phyloP scores from a whole-genome alignment of 805 yeast genomes.

The Starmerella powellii region DNA sequence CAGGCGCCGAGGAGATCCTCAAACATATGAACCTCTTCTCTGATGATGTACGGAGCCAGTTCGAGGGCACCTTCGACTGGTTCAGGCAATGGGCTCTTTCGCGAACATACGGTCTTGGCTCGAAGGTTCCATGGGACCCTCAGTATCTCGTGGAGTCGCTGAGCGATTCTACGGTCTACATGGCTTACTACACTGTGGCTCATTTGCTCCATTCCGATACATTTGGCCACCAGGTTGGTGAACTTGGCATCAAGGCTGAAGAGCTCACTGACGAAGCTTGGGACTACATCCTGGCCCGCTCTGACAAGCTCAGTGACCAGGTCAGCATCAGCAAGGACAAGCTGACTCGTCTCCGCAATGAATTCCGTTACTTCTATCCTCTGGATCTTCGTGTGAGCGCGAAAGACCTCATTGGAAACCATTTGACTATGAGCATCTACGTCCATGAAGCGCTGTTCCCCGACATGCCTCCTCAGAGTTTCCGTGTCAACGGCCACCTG shows the following conservation, averaged over 20 bases:
- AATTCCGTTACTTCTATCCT: slow-evolving; percentile 94
- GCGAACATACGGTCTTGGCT: slow-evolving; percentile 91
- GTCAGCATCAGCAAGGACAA: slow-evolving; percentile 51
- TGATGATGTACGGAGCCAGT: slow-evolving; percentile 77
- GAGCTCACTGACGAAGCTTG: slow-evolving; percentile 88
- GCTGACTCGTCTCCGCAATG: slow-evolving; percentile 69
- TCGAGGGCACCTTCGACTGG: slow-evolving; percentile 92
- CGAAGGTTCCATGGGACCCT: slow-evolving; percentile 93
- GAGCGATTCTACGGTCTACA: slow-evolving; percentile 91
- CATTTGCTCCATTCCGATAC: slow-evolving; percentile 78
- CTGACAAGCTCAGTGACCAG: slow-evolving; percentile 41
- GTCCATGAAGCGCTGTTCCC: slow-evolving; percentile 89
- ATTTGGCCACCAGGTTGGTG: slow-evolving; percentile 67
- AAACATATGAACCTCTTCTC: slow-evolving; percentile 63
- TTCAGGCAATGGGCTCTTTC: slow-evolving; percentile 97
- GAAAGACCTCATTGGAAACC: slow-evolving; percentile 94
- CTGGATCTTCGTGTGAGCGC: slow-evolving; percentile 86
- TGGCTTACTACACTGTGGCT: slow-evolving; percentile 83
- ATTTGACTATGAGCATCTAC: slow-evolving; percentile 89
- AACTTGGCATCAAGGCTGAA: slow-evolving; percentile 60
- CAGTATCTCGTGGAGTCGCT: slow-evolving; percentile 85
- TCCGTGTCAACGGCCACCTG: slow-evolving; percentile 91
- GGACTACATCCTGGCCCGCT: slow-evolving; percentile 74
- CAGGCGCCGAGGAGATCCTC: slow-evolving; percentile 67
- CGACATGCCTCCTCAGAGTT: slow-evolving; percentile 70